Evolutionary conservation across 352 stramenopile species (phyloP).

Genomic region (Globisporangium recalcitrans): DNA sequence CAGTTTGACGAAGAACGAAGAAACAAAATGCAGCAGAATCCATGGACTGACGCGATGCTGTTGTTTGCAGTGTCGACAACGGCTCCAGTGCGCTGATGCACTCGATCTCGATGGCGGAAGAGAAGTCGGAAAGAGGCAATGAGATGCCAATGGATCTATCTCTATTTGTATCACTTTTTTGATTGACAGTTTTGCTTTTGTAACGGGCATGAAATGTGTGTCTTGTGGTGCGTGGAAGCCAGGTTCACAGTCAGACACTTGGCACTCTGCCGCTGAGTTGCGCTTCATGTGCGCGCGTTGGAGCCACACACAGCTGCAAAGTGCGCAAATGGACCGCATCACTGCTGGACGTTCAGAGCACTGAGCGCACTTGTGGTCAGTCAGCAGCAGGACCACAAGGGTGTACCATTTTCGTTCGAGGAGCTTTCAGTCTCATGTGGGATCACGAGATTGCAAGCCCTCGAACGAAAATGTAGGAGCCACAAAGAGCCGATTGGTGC

Average conservation of each 20-base stretch:
- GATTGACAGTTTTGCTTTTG: conserved; percentile 6
- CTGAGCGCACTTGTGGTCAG: background rate
- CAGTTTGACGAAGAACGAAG: background rate
- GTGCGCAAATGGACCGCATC: too few relatives aligned
- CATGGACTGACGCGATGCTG: background rate
- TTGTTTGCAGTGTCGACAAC: background rate
- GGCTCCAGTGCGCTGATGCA: background rate
- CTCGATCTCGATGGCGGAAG: background rate
- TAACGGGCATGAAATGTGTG: conserved; percentile 2
- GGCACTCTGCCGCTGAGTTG: background rate
- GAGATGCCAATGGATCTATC: too few relatives aligned
- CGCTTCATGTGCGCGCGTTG: background rate
- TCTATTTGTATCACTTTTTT: background rate
- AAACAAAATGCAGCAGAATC: background rate
- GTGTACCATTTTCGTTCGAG: too few relatives aligned
- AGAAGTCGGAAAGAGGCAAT: background rate
- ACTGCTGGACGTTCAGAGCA: background rate
- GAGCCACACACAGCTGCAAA: background rate
- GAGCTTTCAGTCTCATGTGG: too few relatives aligned
- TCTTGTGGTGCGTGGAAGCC: background rate
- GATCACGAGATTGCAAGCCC: background rate
- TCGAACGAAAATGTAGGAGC: background rate
- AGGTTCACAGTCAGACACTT: background rate
- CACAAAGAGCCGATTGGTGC: background rate
- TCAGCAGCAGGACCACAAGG: background rate